phyloP scores from a whole-genome alignment of 352 stramenopile species.

The Phytophthora hibernalis region DNA sequence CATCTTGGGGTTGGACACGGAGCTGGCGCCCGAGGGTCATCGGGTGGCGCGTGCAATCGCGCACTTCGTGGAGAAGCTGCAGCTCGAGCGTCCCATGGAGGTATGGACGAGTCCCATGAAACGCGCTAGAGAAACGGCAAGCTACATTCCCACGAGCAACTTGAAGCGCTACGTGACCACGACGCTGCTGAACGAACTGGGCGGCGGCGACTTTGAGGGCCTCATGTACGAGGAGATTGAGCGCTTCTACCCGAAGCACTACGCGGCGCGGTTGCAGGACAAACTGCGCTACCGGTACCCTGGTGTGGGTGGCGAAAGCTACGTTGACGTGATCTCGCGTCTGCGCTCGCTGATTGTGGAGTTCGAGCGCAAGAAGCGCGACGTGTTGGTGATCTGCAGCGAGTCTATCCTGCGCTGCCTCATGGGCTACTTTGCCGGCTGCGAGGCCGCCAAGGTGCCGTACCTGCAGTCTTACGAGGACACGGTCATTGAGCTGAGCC shows the following conservation, averaged over 20 bases:
- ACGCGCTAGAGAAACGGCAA: slow-evolving; percentile 75
- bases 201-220: slow-evolving; percentile 91
- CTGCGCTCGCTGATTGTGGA: slow-evolving; percentile 93
- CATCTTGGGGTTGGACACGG: slow-evolving; percentile 84
- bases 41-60: slow-evolving; percentile 81
- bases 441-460: slow-evolving; percentile 73
- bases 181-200: slow-evolving; percentile 92
- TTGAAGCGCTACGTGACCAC: slow-evolving; percentile 86
- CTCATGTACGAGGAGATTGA: slow-evolving; percentile 90
- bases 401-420: slow-evolving; percentile 82
- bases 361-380: slow-evolving; percentile 91
- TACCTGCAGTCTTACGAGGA: slow-evolving; percentile 72
- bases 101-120: slow-evolving; percentile 88
- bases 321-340: slow-evolving; percentile 94
- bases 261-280: slow-evolving; percentile 82
- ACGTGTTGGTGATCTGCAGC: slow-evolving; percentile 87
- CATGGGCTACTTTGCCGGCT: slow-evolving; percentile 85
- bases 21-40: slow-evolving; percentile 84
- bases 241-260: slow-evolving; percentile 89
- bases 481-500: slow-evolving; percentile 81
- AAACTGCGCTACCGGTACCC: slow-evolving; percentile 93
- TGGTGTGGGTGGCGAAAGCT: slow-evolving; percentile 92
- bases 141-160: slow-evolving; percentile 64
- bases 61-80: slow-evolving; percentile 86
- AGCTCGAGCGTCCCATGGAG: slow-evolving; percentile 76